These are phyloP conservation scores for Paraphoma sp. DNA, from an alignment of 2,329 filamentous ascomycete species.

Conservation along the genomic window DNA sequence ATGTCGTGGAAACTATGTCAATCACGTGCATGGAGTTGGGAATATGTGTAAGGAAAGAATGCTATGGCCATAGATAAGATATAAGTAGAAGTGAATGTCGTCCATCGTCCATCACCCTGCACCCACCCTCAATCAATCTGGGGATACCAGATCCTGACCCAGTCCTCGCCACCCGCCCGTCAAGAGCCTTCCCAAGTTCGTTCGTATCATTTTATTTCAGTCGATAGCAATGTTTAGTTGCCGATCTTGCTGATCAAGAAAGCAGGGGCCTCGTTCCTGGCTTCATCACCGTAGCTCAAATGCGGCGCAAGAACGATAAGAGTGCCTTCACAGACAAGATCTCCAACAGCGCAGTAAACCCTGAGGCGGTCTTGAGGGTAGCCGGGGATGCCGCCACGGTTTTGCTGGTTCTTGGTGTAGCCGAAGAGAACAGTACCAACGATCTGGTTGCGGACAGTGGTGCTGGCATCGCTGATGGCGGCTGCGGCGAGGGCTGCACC, in stretches of 20 bases:
- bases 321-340: constrained; percentile 45
- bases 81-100: not conserved
- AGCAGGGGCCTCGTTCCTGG: constrained; percentile 28
- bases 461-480: constrained; percentile 36
- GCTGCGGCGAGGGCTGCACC: constrained; percentile 49
- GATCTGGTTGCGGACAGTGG: constrained; percentile 35
- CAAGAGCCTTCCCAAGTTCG: not conserved
- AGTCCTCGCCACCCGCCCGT: not conserved
- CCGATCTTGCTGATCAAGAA: constrained; percentile 34
- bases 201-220: not conserved
- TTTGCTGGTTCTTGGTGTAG: constrained; percentile 50
- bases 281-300: constrained; percentile 38
- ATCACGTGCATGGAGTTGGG: not conserved
- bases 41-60: not conserved
- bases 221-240: not conserved
- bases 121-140: not conserved
- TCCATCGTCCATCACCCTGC: not conserved
- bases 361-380: constrained; percentile 42
- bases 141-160: not conserved
- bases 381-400: constrained; percentile 41
- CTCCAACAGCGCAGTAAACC: constrained; percentile 45
- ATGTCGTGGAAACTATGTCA: not conserved
- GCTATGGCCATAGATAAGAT: not conserved
- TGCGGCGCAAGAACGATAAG: constrained; percentile 42
- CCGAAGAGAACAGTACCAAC: constrained; percentile 51